Evolutionary conservation across 2,329 filamentous ascomycete species (phyloP), one percentile per base, ranked within the genome.

Genomic region (Penicillium sp.): DNA sequence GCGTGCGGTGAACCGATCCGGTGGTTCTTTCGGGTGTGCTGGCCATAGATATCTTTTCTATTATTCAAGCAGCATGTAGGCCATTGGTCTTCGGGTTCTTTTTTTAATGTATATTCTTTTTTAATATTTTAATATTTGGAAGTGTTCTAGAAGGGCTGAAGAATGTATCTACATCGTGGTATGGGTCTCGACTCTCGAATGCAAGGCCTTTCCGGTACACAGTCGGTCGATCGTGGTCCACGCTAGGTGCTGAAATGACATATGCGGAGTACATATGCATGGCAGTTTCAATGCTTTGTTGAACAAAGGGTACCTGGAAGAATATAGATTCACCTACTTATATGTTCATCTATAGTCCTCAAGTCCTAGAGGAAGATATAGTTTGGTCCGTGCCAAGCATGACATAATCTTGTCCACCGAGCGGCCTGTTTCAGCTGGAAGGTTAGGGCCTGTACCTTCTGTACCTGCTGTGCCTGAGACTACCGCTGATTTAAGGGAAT

Each of bases 1-100:
- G 70, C 47, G 61, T 71, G 67, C 70, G 70, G 70, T 72, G 70
- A 72, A 65, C 56, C 52, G 42, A 55, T 60, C 52, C 43, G 56
- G 58, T 43, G 54, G 47, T 34, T 34, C 21, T 47, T 18, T 54
- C 52, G 52, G 52, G n/a, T 21, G 13, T 21, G 18, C 34, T 46
- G 43, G 27, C 38, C n/a, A 44, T 49, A 40, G 46, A 40, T 11
- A 29, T 29, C 14, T 2, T 52, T 52, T 40, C 38, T 36, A 47
- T 52, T 36, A 47, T 44, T 38, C 14, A 24, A 29, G 14, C 22
- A 50, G 24, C 34, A 21, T 47, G 36, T 34, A 34, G 38, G 38
- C 8, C 4, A 31, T 40, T 21, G 46, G 21, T 18, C 27, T 45
- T 36, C 32, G 14, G 38, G 36, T 38, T 38, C 14, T n/a, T n/a